Conservation (phyloP, 768 basidiomycete species). For the Hygrophoropsis aurantiaca region DNA sequence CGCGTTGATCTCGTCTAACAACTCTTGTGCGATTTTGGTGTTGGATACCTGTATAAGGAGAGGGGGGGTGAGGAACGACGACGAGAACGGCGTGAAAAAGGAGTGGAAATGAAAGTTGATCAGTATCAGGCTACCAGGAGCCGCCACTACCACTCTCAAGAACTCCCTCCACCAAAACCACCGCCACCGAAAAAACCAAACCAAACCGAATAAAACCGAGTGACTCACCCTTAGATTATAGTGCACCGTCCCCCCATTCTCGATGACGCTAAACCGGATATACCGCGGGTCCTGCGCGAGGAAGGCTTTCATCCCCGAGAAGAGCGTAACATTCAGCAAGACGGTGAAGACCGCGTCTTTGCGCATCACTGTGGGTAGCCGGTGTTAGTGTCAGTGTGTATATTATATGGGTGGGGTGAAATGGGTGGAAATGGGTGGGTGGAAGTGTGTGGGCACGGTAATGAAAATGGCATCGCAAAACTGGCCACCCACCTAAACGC, state of each 20-base stretch:
- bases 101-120: too few relatives aligned
- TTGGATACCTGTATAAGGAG: constrained; percentile 50
- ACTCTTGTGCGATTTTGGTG: constrained; percentile 69
- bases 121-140: too few relatives aligned
- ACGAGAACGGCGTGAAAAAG: constrained; percentile 8
- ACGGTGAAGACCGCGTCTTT: constrained; percentile 81
- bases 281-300: constrained; percentile 79
- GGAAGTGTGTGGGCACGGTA: constrained; percentile 1
- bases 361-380: constrained; percentile 63
- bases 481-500: constrained; percentile 65
- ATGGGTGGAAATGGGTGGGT: not conserved
- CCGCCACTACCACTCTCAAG: too few relatives aligned
- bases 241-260: constrained; percentile 57
- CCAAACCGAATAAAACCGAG: constrained; percentile 5
- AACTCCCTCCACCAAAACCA: too few relatives aligned
- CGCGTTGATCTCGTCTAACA: constrained; percentile 54
- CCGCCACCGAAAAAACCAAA: not conserved
- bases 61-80: constrained; percentile 6
- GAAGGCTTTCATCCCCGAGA: constrained; percentile 73
- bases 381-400: constrained; percentile 8
- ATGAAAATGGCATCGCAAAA: too few relatives aligned
- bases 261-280: constrained; percentile 72
- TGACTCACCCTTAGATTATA: constrained; percentile 71
- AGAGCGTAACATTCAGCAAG: constrained; percentile 72
- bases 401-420: not conserved